A percentile compares a stretch with the other conserved stretches of the same genome.
Conservation (phyloP, 441 rosid genomes). For the Macaranga tanarius region DNA sequence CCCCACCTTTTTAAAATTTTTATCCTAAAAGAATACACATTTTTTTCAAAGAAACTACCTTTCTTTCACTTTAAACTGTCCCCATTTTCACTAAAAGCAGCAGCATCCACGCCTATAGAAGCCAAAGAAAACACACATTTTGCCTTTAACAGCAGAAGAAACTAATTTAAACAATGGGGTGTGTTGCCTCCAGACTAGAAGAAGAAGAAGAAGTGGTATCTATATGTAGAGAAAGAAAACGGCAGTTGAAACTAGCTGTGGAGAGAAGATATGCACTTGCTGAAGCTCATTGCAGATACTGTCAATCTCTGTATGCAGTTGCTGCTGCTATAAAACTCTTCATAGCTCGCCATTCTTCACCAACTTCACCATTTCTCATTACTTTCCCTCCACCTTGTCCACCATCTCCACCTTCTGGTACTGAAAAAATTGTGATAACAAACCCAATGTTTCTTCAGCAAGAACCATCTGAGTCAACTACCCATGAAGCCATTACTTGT, state of each 20-base stretch:
- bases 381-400: conserved; percentile 53
- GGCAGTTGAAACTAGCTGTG: conserved; percentile 66
- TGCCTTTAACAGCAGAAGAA: neutral
- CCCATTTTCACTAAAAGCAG: conserved; percentile 19
- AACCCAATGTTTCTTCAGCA: conserved; percentile 66
- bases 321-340: conserved; percentile 82
- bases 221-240: conserved; percentile 79
- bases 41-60: conserved; percentile 28
- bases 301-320: conserved; percentile 81
- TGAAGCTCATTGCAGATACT: conserved; percentile 82
- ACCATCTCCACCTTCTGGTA: conserved; percentile 30
- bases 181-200: conserved; percentile 82
- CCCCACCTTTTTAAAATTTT: conserved; percentile 33
- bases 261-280: conserved; percentile 78
- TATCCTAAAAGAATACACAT: conserved; percentile 30
- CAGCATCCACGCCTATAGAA: conserved; percentile 26
- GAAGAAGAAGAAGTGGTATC: conserved; percentile 85
- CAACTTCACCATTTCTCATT: conserved; percentile 64
- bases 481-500: conserved; percentile 43
- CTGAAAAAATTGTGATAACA: conserved; percentile 33
- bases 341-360: conserved; percentile 73
- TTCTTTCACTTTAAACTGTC: conserved; percentile 20
- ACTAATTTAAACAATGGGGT: conserved; percentile 59
- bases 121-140: conserved; percentile 15
- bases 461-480: conserved; percentile 40